These are phyloP conservation scores for Cylindrodendrum hubeiense DNA, from an alignment of 2,329 filamentous ascomycete genomes.

Conservation along the genomic window DNA sequence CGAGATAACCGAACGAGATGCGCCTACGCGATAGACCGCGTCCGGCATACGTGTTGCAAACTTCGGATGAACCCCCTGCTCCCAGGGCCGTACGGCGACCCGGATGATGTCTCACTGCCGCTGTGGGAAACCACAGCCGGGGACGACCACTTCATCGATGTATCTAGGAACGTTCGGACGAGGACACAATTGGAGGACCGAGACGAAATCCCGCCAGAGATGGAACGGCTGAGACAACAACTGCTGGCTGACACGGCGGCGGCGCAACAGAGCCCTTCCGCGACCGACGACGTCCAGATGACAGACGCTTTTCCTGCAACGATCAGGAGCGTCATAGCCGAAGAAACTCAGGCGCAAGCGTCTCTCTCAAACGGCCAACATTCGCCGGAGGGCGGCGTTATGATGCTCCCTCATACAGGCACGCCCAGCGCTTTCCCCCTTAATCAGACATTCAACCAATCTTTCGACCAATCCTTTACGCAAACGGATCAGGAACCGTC, in stretches of 20 bases:
- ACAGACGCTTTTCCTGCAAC: not conserved
- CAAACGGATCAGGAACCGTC: not conserved
- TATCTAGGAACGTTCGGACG: conserved; percentile 22
- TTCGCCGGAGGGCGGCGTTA: not conserved
- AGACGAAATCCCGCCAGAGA: conserved; percentile 25
- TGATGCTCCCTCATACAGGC: too few species aligned
- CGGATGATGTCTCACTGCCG: conserved; percentile 14
- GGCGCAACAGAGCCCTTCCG: not conserved
- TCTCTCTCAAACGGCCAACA: not conserved
- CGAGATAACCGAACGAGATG: conserved; percentile 31
- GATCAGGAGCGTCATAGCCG: not conserved
- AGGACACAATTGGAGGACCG: conserved; percentile 22
- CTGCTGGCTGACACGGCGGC: not conserved
- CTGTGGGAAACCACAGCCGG: conserved; percentile 30
- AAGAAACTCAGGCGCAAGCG: not conserved
- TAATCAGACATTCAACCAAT: not conserved
- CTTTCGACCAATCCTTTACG: not conserved
- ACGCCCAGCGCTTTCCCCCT: not conserved
- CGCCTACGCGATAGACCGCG: conserved; percentile 30
- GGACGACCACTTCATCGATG: conserved; percentile 26
- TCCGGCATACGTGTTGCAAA: conserved; percentile 34
- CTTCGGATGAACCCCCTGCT: conserved; percentile 30
- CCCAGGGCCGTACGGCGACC: conserved; percentile 20
- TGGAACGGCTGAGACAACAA: conserved; percentile 9
- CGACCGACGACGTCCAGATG: not conserved